Evolutionary conservation across 1,284 basidiomycete genomes (phyloP).

Genomic region (Marasmius sp.): DNA sequence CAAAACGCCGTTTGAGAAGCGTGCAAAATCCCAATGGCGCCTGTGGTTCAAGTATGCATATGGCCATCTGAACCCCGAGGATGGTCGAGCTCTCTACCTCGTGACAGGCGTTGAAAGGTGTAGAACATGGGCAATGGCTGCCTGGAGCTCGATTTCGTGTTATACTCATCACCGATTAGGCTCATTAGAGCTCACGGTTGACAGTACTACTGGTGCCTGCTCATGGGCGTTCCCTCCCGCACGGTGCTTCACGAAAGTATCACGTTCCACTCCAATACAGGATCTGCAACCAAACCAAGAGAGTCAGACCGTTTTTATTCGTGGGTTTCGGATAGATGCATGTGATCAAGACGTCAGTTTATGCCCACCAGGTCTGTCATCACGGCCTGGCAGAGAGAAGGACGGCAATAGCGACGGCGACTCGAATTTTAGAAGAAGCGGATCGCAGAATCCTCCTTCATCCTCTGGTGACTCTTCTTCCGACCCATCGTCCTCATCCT

Average conservation of each 20-base stretch:
- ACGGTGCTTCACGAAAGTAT: not conserved
- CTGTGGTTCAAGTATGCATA: not conserved
- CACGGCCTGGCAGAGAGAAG: not conserved
- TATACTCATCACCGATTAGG: not conserved
- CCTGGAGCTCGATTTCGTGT: not conserved
- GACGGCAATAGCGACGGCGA: not conserved
- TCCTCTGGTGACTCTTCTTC: not conserved
- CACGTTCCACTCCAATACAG: not conserved
- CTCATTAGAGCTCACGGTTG: not conserved
- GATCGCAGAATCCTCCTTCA: too few species aligned
- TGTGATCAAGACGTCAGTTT: not conserved
- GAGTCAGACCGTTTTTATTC: slow-evolving; percentile 7
- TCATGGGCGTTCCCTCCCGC: not conserved
- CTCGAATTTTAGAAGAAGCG: not conserved
- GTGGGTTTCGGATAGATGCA: slow-evolving; percentile 13
- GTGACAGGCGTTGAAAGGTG: not conserved
- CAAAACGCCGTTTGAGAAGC: not conserved
- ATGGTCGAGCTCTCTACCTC: not conserved
- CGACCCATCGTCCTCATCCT: not conserved
- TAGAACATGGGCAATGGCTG: not conserved
- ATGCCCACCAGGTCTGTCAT: not conserved
- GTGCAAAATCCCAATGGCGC: not conserved
- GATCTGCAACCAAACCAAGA: too few species aligned
- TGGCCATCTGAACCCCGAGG: not conserved
- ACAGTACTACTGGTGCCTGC: not conserved